Evolutionary conservation across 192 early-diverging fungal genomes (phyloP), one percentile per base, ranked within the genome.

Genomic region (Backusella macrospora): DNA sequence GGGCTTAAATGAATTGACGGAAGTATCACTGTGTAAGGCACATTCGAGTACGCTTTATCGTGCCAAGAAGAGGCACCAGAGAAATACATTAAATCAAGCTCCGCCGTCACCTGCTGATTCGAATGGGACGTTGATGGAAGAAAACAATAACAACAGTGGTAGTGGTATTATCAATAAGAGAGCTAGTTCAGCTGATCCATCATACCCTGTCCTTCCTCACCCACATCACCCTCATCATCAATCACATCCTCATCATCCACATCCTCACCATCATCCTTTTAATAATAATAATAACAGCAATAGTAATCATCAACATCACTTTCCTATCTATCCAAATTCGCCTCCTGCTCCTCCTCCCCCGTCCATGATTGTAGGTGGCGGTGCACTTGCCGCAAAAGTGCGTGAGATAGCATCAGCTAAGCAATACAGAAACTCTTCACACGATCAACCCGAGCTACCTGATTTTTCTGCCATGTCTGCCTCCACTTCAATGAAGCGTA

Each of bases 11-110:
- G 59, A 75, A 38, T 68, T 76, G 29, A 34, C 68, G 16, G 80
- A 81, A 43, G 76, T 81, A 46, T 71, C 73, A 43, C 80, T 81
- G 23, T 81, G 80, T 59, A 81, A 81, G 45, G 80, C 80, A 29
- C 80, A 81, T 34, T 76, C 73, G 16, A 75, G 73, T 44, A 74
- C 80, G 16, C 52, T 81, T 39, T 81, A 81, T 52, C 63, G 80
- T 43, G 76, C 80, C 38, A 81, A 76, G 67, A 81, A 78, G 65
- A 66, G 70, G 55, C 47, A 47, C 40, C 66, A 74, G 47, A 42
- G 40, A 15, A 52, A 63, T 39, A 68, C 15, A 18, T 42, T 63
- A 4, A 62, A 62, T 62, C 67, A 65, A 39, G 62, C 52, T 26
- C 78, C 69, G 49, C 71, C 65, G 1, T 68, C 65, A 55, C 65